Conservation (phyloP, 169 alveolate species). For the Miamiensis avidus region DNA sequence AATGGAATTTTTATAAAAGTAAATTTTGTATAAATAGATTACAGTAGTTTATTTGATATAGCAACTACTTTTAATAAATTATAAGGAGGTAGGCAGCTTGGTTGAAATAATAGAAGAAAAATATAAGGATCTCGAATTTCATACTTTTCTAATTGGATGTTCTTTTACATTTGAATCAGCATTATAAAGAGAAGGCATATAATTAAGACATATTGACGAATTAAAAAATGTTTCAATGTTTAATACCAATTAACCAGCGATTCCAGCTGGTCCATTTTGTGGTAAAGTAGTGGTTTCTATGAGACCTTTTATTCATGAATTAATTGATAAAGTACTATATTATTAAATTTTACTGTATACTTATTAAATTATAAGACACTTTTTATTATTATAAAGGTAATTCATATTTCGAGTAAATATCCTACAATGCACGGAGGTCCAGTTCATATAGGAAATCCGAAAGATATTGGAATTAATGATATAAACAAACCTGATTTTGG, state of each 20-base stretch:
- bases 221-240: background rate
- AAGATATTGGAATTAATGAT: conserved; percentile 44
- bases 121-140: too few relatives aligned
- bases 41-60: background rate
- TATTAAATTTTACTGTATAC: too few relatives aligned
- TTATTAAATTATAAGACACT: too few relatives aligned
- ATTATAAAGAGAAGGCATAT: conserved; percentile 28
- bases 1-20: too few relatives aligned
- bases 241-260: background rate
- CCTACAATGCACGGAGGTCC: conserved; percentile 68
- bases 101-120: background rate
- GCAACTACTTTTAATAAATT: too few relatives aligned
- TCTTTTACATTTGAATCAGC: conserved; percentile 63
- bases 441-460: conserved; percentile 40
- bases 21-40: background rate
- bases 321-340: background rate
- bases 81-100: background rate
- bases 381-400: background rate
- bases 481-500: conserved; percentile 50
- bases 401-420: conserved; percentile 30
- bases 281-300: background rate
- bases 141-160: conserved; percentile 54
- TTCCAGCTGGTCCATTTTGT: background rate
- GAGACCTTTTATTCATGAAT: background rate
- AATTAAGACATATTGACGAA: conserved; percentile 31